Base-by-base conservation (phyloP, 148 eudicot genomes). In the Cornus kousa region DNA sequence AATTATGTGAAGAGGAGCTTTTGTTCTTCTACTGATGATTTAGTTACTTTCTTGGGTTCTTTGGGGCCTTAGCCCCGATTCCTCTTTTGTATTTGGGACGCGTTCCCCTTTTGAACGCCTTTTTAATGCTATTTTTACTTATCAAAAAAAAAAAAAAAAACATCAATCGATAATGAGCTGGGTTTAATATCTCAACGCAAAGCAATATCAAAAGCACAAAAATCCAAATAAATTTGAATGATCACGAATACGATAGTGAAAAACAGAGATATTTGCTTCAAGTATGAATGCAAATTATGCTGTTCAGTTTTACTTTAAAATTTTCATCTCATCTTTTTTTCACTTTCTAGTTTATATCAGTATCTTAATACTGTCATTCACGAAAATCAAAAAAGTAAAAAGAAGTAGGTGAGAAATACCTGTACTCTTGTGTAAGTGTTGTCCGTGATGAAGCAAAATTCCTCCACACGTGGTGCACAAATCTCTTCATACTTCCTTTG, bases 381-480 rank as follows among this genome's bases (percentile, higher is more conserved):
- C 50, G 20, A 39, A 39, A 4, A 24, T 19, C 59, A 10, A 28
- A 4, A 31, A 67, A 68, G 17, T 71, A 74, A 48, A 20, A 40
- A 2, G 37, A 4, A 11, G 53, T 48, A 48, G 3, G 20, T 77
- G 67, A 48, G 46, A 46, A 77, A 64, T 67, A 90, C 97, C 93
- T 92, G 95, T 80, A 85, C 90, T 86, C 80, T 90, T 31, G 90
- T 81, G 82, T 91, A 94, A 81, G 98, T 92, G 74, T 90, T 91
- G 71, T 92, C 98, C 5, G 98, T 94, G 88, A 94, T 94, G 86
- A 91, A 91, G 80, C 97, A 92, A 79, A 94, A 90, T 74, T 92
- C 98, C 79, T 92, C 98, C 32, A 92, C 87, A 59, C 87, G 89
- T 57, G 97, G 98, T 48, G 95, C 91, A 82, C 79, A 78, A 79